Evolutionary conservation across 2,329 filamentous ascomycete genomes (phyloP).

Genomic region (Drechslerella dactyloides): DNA sequence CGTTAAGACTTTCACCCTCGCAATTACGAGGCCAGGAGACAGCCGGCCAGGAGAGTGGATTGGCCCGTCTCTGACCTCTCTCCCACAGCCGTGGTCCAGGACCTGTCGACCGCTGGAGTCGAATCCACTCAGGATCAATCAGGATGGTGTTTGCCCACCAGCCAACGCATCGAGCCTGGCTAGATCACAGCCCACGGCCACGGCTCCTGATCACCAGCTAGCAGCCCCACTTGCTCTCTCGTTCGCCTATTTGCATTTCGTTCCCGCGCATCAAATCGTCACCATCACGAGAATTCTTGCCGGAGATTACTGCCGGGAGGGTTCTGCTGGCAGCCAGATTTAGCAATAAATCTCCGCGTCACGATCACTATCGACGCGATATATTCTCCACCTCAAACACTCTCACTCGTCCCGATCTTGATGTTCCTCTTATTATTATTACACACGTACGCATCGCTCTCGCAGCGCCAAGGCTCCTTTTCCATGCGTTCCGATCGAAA

Average conservation of each 20-base stretch:
- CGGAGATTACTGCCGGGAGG: constrained; percentile 46
- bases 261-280: neutral
- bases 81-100: neutral
- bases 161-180: neutral
- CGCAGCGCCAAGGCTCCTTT: too few species aligned
- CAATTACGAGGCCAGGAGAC: neutral
- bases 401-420: constrained; percentile 1
- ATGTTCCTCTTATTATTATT: neutral
- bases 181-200: neutral
- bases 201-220: neutral
- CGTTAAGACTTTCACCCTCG: constrained; percentile 15
- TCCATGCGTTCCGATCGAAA: too few species aligned
- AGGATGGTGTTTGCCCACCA: neutral
- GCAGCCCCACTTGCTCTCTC: neutral
- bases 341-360: constrained; percentile 37
- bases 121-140: neutral
- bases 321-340: constrained; percentile 22
- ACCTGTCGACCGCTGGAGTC: too few species aligned
- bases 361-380: constrained; percentile 14
- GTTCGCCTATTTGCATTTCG: neutral
- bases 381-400: constrained; percentile 23
- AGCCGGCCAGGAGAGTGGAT: constrained; percentile 6
- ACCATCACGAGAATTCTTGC: neutral
- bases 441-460: too few species aligned
- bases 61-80: neutral